Base-by-base conservation (phyloP, 305 asterid genomes). In the Plantago rigida region DNA sequence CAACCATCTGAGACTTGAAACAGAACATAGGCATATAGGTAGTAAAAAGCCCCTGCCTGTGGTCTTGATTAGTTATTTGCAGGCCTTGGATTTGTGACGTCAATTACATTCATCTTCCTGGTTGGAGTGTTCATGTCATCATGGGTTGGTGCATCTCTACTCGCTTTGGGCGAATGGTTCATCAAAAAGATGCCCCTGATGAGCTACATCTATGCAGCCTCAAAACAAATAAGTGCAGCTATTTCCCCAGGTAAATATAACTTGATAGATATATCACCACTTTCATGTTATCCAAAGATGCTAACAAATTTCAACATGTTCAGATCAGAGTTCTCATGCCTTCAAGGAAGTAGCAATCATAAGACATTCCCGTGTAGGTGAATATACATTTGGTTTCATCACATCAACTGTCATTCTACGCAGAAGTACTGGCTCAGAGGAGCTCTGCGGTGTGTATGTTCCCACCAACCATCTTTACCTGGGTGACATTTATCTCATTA, bases 81-180 rank as follows among this genome's bases (percentile, higher is more conserved):
- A 80, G 82, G 85, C 60, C 78, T 80, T n/a, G 85, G 85, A 29
- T 80, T 77, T 41, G 60, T 80, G 24, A 80, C 82, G 50, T 80
- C 85, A 13, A 71, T 80, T 49, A 66, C 77, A 3, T 71, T 77
- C 75, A 77, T 80, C 36, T 80, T 80, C 75, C 66, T 80, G 28
- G 82, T 80, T 48, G 85, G 85, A 59, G 75, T 80, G 17, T 77
- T 77, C 55, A 74, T 77, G 79, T 80, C 85, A 24, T 80, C 85
- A 2, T 80, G 85, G 85, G 69, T 80, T 46, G 85, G 85, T n/a
- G 75, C 85, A 2, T 77, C 85, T 6, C 77, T 80, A 54, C 79
- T 80, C 2, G 52, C 69, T 9, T 36, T 80, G 52, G 82, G 85
- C 10, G 82, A 75, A 68, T 80, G 85, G 85, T 29, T 80, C 62